Conservation (phyloP, 2,329 filamentous ascomycete species). For the Lachnellula suecica region DNA sequence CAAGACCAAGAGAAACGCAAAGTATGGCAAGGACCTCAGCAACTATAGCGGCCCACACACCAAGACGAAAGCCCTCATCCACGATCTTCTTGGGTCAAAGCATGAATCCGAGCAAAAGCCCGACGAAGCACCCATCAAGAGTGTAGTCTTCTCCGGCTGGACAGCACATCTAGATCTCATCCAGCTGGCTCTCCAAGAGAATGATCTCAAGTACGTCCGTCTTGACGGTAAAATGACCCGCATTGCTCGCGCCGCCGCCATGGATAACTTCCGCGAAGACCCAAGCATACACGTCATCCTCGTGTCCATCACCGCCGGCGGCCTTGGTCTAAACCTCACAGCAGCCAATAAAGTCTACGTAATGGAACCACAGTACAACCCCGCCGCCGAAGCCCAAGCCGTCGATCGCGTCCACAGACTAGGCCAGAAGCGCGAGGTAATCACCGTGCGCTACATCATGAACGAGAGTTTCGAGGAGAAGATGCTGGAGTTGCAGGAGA, state of each 20-base stretch:
- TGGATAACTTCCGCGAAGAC: constrained; percentile 77
- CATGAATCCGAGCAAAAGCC: constrained; percentile 60
- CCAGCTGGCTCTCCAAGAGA: constrained; percentile 71
- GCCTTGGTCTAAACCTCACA: constrained; percentile 87
- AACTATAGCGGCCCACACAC: constrained; percentile 85
- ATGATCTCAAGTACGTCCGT: constrained; percentile 69
- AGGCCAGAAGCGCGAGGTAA: constrained; percentile 84
- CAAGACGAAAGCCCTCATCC: constrained; percentile 80
- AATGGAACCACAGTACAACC: constrained; percentile 99
- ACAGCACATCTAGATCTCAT: constrained; percentile 93
- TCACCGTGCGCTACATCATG: constrained; percentile 91
- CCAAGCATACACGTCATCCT: constrained; percentile 74
- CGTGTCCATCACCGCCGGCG: constrained; percentile 89
- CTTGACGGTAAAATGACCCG: constrained; percentile 90
- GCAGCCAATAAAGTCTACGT: constrained; percentile 85
- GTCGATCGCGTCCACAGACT: constrained; percentile 90
- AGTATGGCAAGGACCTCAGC: constrained; percentile 58
- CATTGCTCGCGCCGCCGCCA: constrained; percentile 67
- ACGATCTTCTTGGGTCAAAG: constrained; percentile 67
- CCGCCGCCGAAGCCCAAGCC: constrained; percentile 90
- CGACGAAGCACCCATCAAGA: constrained; percentile 71
- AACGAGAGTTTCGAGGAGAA: constrained; percentile 87
- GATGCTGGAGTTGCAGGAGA: constrained; percentile 84
- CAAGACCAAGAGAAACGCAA: constrained; percentile 35
- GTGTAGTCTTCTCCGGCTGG: constrained; percentile 95